Percentiles rank a stretch among this genome's conserved stretches.
These are phyloP conservation scores for Pseudoturritis turrita DNA, from an alignment of 345 rosid genomes.

Conservation along the genomic window DNA sequence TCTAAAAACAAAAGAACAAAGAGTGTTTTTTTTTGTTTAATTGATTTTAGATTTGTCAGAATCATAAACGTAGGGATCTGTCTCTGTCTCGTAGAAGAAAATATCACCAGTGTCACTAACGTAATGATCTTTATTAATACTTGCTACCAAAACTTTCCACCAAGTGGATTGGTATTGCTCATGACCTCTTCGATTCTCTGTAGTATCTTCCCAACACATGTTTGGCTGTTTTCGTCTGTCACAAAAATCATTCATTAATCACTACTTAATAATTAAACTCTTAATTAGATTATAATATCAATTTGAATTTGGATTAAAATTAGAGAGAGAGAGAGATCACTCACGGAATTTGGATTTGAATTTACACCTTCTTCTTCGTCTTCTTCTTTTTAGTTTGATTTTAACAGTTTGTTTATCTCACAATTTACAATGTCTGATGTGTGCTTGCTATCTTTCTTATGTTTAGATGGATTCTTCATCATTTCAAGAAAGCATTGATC, in stretches of 20 bases:
- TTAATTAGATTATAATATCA: no score
- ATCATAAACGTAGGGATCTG: conserved; percentile 34
- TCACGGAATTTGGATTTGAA: no score
- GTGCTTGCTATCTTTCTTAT: no score
- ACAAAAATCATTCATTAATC: no score
- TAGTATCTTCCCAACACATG: conserved; percentile 78
- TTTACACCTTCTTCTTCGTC: no score
- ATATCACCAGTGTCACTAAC: conserved; percentile 74
- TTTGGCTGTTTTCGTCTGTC: conserved; percentile 69
- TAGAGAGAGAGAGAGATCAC: not conserved
- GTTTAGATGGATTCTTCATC: no score
- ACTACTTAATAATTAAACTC: no score
- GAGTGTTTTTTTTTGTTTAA: not conserved
- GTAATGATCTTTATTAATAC: conserved; percentile 64
- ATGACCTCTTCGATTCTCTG: conserved; percentile 68
- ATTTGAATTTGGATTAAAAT: not conserved
- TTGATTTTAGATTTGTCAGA: conserved; percentile 30
- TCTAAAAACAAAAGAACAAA: no score
- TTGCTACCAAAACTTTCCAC: conserved; percentile 45
- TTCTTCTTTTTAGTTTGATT: no score
- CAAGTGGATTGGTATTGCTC: conserved; percentile 64
- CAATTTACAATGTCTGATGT: no score
- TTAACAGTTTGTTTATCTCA: no score
- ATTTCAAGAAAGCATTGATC: no score
- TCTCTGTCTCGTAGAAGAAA: conserved; percentile 65